Evolutionary conservation across 2,329 filamentous ascomycete genomes (phyloP).

Genomic region (Alternaria panax): DNA sequence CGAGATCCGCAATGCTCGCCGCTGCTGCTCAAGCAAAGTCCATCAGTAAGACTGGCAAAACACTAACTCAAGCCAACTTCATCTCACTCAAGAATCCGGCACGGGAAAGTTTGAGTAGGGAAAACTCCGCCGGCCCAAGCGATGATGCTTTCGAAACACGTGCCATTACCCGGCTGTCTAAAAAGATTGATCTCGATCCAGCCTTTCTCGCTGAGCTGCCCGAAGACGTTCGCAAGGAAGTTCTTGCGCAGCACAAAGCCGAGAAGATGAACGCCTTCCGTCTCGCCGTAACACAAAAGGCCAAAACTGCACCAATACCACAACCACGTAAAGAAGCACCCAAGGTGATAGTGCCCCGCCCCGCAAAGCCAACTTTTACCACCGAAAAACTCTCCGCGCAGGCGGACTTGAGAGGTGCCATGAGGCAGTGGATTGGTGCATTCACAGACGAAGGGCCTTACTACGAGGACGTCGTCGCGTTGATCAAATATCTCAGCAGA

Average conservation of each 20-base stretch:
- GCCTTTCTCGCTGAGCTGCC: conserved; percentile 85
- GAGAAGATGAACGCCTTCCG: conserved; percentile 35
- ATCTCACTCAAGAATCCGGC: conserved; percentile 52
- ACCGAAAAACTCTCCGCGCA: conserved; percentile 62
- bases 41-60: conserved; percentile 37
- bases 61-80: conserved; percentile 77
- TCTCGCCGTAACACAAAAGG: conserved; percentile 41
- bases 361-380: conserved; percentile 68
- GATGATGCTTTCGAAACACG: conserved; percentile 36
- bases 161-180: background rate
- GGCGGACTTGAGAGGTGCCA: conserved; percentile 74
- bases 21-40: conserved; percentile 61
- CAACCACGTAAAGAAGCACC: conserved; percentile 30
- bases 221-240: conserved; percentile 69
- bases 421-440: conserved; percentile 77
- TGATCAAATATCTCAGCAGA: conserved; percentile 74
- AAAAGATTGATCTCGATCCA: conserved; percentile 47
- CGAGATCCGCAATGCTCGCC: conserved; percentile 48
- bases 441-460: conserved; percentile 80
- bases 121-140: conserved; percentile 26
- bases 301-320: conserved; percentile 9
- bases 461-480: conserved; percentile 75
- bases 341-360: conserved; percentile 56
- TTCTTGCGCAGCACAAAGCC: conserved; percentile 73
- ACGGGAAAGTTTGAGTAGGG: conserved; percentile 18